Evolutionary conservation across 257 asterid species (phyloP).

Genomic region (Solanum tarapatanum): DNA sequence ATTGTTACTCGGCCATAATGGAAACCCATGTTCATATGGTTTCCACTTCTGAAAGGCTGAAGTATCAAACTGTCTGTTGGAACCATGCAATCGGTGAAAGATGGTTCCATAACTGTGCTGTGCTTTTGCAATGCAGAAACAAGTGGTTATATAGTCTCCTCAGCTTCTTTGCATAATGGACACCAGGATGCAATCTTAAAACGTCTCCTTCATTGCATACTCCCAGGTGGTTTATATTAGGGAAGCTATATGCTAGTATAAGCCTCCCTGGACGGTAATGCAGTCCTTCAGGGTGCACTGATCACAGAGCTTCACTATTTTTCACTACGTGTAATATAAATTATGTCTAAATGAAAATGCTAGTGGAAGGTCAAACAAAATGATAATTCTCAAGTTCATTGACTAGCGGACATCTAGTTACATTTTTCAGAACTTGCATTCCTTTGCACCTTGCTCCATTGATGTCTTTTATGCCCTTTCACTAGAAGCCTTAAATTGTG

Average conservation of each 20-base stretch:
- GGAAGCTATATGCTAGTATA: neutral
- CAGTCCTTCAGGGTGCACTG: neutral
- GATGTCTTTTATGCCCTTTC: neutral
- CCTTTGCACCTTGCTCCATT: neutral
- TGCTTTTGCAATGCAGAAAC: neutral
- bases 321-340: neutral
- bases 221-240: neutral
- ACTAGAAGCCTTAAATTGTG: neutral
- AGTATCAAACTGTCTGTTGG: neutral
- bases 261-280: neutral
- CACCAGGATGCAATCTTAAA: neutral
- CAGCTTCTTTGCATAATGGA: neutral
- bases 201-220: neutral
- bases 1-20: neutral
- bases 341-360: neutral
- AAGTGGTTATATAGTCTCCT: neutral
- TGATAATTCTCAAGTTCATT: neutral
- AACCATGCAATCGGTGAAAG: neutral
- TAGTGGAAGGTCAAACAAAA: neutral
- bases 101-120: neutral
- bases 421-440: neutral
- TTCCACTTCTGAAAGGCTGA: neutral
- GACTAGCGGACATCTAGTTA: neutral
- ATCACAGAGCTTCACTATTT: neutral
- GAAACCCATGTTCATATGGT: neutral